Conservation (phyloP, 2,329 filamentous ascomycete genomes). For the Nemania serpens region DNA sequence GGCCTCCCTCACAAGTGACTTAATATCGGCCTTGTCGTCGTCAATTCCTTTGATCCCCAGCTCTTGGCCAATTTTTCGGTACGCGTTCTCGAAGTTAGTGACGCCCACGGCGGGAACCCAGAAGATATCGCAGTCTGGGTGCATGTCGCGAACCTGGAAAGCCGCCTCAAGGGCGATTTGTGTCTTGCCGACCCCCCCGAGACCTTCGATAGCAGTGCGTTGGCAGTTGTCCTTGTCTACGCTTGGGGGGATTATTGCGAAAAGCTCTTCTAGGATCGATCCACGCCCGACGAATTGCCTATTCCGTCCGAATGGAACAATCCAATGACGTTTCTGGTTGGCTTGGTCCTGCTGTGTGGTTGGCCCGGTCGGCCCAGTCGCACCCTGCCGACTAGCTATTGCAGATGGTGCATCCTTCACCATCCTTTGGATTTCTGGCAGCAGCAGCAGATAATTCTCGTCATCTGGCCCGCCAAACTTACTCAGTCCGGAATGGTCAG, state of each 20-base stretch:
- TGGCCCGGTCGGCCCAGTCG: neutral
- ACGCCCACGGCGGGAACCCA: slow-evolving; percentile 15
- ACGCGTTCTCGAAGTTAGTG: slow-evolving; percentile 17
- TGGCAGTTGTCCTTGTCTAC: slow-evolving; percentile 31
- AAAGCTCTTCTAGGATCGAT: slow-evolving; percentile 14
- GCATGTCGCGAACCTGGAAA: slow-evolving; percentile 1
- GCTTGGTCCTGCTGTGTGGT: neutral
- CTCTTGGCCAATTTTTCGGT: slow-evolving; percentile 37
- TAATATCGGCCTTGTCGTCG: slow-evolving; percentile 43
- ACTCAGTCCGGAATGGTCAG: neutral
- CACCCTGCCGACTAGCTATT: neutral
- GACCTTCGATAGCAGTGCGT: slow-evolving; percentile 32
- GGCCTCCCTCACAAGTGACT: slow-evolving; percentile 41
- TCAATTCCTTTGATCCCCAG: slow-evolving; percentile 39
- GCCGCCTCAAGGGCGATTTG: slow-evolving; percentile 14
- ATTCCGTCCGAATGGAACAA: slow-evolving; percentile 28
- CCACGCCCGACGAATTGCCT: slow-evolving; percentile 26
- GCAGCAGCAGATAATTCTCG: neutral
- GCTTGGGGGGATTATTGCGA: slow-evolving; percentile 16
- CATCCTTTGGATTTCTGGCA: neutral
- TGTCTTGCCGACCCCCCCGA: slow-evolving; percentile 16
- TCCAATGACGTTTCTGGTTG: neutral
- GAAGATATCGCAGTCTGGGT: slow-evolving; percentile 16
- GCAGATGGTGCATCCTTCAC: neutral
- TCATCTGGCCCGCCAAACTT: neutral